Evolutionary conservation across 192 early-diverging fungal species (phyloP), one percentile per base, ranked within the genome.

Genomic region (Backusella westeae): DNA sequence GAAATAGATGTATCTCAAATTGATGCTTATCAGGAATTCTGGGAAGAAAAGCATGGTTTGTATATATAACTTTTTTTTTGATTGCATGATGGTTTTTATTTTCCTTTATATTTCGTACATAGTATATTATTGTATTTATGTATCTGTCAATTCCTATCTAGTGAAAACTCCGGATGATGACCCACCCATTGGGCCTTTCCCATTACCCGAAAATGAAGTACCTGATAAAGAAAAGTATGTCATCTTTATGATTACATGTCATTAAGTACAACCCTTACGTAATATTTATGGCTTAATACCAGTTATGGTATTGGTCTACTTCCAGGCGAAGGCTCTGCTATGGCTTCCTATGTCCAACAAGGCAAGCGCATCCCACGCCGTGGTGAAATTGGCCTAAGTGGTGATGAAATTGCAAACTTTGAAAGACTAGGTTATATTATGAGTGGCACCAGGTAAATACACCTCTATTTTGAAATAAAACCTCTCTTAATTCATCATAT

Each of bases 341-440:
- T 96, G 93, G 93, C 93, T 0, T 89, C 92, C 0, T 98, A 92
- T 84, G 89, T 97, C 35, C 93, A 96, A 76, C 89, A 93, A 67
- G 95, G 96, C 36, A 96, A 98, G 80, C 93, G 97, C 72, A 97
- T 98, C 76, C 97, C 97, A 2, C 91, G 96, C 63, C 92, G 96
- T 85, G 98, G 96, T 84, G 97, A 99, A 84, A 96, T 99, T 83
- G 97, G 96, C 52, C 82, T 97, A 23, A 89, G 91, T 76, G 90
- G 92, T 70, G 82, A 92, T 34, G 85, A 96, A 82, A 99, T 99
- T 81, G 89, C 90, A 68, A 79, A 89, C 19, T 95, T 89, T 81
- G 98, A 99, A 81, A 80, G 84, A 34, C 90, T 91, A 1, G 97
- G 98, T 34, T 99, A 91, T 78, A 96, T 99, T 6, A 99, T 99